Evolutionary conservation across 148 eudicot species (phyloP).

Genomic region (Mesembryanthemum crystallinum): DNA sequence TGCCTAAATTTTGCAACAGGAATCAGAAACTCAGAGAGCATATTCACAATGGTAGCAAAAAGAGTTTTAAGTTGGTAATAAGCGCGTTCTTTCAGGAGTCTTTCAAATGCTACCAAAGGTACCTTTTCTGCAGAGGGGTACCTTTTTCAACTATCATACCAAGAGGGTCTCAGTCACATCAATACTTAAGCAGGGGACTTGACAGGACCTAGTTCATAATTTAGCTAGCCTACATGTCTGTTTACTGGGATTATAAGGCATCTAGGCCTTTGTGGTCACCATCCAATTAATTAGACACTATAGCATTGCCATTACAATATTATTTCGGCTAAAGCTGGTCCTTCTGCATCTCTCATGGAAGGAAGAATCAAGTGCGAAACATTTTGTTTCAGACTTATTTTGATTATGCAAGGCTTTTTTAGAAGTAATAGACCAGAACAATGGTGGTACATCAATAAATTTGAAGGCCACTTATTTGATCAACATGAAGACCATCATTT

Average conservation of each 20-base stretch:
- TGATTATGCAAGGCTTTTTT: too few relatives aligned
- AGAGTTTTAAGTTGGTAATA: slow-evolving; percentile 1
- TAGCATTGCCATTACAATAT: background rate
- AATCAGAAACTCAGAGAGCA: background rate
- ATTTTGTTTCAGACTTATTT: too few relatives aligned
- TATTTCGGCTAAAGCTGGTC: background rate
- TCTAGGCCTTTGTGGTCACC: background rate
- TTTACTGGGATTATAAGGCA: background rate
- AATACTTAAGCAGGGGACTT: background rate
- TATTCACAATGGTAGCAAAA: background rate
- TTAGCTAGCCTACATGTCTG: too few relatives aligned
- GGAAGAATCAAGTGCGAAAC: background rate
- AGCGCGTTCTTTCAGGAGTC: background rate
- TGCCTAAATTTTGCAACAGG: slow-evolving; percentile 43
- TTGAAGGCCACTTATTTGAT: background rate
- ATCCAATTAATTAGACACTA: background rate
- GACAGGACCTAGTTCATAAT: too few relatives aligned
- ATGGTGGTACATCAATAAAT: background rate
- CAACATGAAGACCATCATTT: background rate
- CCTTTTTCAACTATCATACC: background rate
- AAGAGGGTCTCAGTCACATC: background rate
- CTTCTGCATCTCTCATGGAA: background rate
- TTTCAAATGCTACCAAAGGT: background rate
- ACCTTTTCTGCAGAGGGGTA: background rate
- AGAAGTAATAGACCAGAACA: background rate